Percentiles rank a stretch among this genome's conserved stretches.
Conservation (phyloP, 2,329 filamentous ascomycete genomes). For the Trichoderma lentiforme region DNA sequence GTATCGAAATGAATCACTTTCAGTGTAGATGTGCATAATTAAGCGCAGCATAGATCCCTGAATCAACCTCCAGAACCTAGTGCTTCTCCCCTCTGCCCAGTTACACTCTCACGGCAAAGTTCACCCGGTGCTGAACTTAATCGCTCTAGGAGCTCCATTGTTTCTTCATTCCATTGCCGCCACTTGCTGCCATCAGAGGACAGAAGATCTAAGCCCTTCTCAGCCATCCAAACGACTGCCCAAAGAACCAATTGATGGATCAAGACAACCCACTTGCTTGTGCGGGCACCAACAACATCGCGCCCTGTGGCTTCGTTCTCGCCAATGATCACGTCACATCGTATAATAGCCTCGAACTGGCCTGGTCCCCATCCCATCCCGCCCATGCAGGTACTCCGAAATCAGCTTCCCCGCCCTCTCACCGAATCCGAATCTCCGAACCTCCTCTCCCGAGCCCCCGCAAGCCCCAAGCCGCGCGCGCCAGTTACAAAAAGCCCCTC, state of each 20-base stretch:
- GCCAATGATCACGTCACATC: not conserved
- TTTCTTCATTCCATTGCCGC: not conserved
- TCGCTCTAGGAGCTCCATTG: not conserved
- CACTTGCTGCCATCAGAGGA: not conserved
- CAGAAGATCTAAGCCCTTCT: not conserved
- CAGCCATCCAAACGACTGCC: not conserved
- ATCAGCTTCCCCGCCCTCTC: not conserved
- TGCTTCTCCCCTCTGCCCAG: not conserved
- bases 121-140: not conserved
- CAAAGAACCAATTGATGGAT: not conserved
- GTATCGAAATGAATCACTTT: not conserved
- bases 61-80: not conserved
- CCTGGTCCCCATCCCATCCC: not conserved
- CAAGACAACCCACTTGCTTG: not conserved
- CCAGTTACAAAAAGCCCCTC: not conserved
- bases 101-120: not conserved
- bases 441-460: not conserved
- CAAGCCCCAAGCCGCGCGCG: not conserved
- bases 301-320: not conserved
- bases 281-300: slow-evolving; percentile 11
- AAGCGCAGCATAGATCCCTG: not conserved
- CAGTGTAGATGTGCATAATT: not conserved
- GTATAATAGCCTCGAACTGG: not conserved
- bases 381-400: slow-evolving; percentile 3
- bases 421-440: slow-evolving; percentile 10